A percentile compares a stretch with the other conserved stretches of the same genome.
Evolutionary conservation across 805 yeast species (phyloP).

Genomic region (Ogataea chonburiensis): DNA sequence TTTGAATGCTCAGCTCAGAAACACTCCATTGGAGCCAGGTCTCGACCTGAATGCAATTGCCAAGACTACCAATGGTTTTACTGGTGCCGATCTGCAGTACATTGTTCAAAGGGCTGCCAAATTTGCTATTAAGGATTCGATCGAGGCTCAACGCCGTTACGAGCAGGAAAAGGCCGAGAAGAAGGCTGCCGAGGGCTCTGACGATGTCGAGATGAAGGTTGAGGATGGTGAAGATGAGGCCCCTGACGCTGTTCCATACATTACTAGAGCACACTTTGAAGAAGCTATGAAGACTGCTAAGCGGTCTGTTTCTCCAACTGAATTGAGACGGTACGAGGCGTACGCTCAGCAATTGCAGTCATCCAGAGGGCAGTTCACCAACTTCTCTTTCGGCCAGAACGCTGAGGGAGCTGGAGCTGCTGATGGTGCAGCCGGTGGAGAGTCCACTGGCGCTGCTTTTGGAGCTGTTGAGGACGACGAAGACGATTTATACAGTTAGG

Average conservation of each 20-base stretch:
- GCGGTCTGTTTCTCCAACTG: conserved; percentile 95
- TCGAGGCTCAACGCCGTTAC: conserved; percentile 68
- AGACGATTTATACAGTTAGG: conserved; percentile 42
- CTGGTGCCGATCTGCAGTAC: conserved; percentile 98
- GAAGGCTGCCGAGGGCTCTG: conserved; percentile 40
- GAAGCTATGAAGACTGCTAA: conserved; percentile 99
- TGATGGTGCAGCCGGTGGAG: conserved; percentile 33
- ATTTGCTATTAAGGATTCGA: conserved; percentile 96
- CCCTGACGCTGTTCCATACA: conserved; percentile 94
- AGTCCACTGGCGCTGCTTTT: conserved; percentile 42
- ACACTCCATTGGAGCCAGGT: conserved; percentile 98
- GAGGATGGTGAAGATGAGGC: conserved; percentile 51
- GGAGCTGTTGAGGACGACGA: conserved; percentile 49
- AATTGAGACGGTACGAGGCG: conserved; percentile 97
- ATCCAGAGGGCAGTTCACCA: conserved; percentile 91
- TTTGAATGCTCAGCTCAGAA: conserved; percentile 93
- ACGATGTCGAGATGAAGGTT: conserved; percentile 38
- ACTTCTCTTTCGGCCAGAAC: conserved; percentile 74
- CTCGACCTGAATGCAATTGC: conserved; percentile 86
- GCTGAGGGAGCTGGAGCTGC: conserved; percentile 34
- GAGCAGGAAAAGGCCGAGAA: conserved; percentile 54
- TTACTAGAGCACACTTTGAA: conserved; percentile 91
- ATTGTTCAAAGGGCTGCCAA: conserved; percentile 98
- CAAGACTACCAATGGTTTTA: conserved; percentile 92
- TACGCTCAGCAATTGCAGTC: conserved; percentile 96